Conservation (phyloP, 2,329 filamentous ascomycete genomes). For the Colletotrichum spinosum region DNA sequence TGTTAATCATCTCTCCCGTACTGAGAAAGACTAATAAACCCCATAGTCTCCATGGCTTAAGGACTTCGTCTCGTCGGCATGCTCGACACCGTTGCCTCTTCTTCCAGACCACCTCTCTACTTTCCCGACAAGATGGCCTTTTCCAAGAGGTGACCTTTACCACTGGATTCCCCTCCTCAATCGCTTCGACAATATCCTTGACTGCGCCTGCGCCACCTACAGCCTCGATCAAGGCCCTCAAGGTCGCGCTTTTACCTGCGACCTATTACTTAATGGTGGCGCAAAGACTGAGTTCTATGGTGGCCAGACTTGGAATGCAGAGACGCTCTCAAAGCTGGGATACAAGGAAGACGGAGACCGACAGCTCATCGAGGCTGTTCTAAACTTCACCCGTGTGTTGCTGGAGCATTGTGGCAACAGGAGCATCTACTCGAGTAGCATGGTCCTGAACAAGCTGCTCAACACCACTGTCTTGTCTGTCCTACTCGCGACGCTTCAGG, state of each 20-base stretch:
- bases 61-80: constrained; percentile 80
- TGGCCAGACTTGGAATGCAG: constrained; percentile 58
- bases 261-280: constrained; percentile 71
- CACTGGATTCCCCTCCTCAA: constrained; percentile 98
- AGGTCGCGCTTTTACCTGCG: constrained; percentile 76
- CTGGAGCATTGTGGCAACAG: constrained; percentile 96
- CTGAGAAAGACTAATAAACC: constrained; percentile 40
- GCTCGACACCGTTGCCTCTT: constrained; percentile 76
- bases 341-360: constrained; percentile 82
- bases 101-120: constrained; percentile 80
- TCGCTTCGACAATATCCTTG: constrained; percentile 90
- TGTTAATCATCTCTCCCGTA: constrained; percentile 8
- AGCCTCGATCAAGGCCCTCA: constrained; percentile 85
- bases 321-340: constrained; percentile 67
- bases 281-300: constrained; percentile 63
- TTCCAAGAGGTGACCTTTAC: constrained; percentile 94
- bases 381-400: constrained; percentile 88
- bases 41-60: constrained; percentile 86
- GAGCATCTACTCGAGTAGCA: constrained; percentile 94
- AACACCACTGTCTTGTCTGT: constrained; percentile 87
- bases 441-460: constrained; percentile 87
- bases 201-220: constrained; percentile 84
- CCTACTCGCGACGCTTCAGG: constrained; percentile 80
- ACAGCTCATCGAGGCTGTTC: constrained; percentile 80
- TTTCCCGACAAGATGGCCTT: constrained; percentile 93